Percentiles rank a stretch among this genome's conserved stretches.
phyloP scores from a whole-genome alignment of 352 stramenopile genomes.

The Phytophthora citricola region DNA sequence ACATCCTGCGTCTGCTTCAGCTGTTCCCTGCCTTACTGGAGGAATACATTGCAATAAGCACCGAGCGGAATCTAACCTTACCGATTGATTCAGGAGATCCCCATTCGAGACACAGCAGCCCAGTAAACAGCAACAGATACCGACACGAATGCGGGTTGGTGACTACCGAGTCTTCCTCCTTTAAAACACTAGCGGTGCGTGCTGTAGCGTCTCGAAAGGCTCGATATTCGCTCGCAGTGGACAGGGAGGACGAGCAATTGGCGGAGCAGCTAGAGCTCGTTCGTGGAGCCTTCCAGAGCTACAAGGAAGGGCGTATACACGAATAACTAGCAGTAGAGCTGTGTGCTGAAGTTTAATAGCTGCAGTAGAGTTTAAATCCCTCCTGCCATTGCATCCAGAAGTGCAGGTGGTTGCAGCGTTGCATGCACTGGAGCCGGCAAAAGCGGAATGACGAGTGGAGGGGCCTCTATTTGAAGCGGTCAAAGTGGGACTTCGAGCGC shows the following conservation, averaged over 20 bases:
- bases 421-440: conserved; percentile 24
- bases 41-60: too few species aligned
- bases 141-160: neutral
- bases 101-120: neutral
- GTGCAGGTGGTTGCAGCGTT: conserved; percentile 24
- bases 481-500: conserved; percentile 4
- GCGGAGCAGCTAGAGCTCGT: conserved; percentile 50
- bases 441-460: conserved; percentile 13
- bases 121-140: neutral
- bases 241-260: conserved; percentile 27
- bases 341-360: neutral
- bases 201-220: neutral
- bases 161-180: neutral
- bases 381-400: neutral
- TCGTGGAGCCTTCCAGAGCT: conserved; percentile 41
- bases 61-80: too few species aligned
- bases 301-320: conserved; percentile 12
- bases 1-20: too few species aligned
- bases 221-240: neutral
- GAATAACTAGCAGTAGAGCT: neutral
- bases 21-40: too few species aligned
- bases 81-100: neutral
- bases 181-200: conserved; percentile 1
- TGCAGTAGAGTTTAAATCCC: neutral
- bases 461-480: conserved; percentile 14